phyloP scores from a whole-genome alignment of 768 basidiomycete genomes.

The Porpolomopsis calyptriformis region DNA sequence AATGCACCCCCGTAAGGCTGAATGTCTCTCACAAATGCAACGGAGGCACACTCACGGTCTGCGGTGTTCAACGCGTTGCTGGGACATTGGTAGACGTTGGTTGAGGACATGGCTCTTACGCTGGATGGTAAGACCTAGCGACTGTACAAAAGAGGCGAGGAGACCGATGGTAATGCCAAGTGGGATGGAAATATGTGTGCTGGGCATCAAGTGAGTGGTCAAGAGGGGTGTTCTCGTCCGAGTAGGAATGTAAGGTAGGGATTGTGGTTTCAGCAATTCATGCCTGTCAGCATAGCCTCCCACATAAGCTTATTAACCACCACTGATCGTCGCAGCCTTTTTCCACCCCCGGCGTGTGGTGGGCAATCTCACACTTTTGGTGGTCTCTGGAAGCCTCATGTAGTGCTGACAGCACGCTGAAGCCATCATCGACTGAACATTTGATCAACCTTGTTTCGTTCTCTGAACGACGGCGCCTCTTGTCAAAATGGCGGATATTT shows the following conservation, averaged over 20 bases:
- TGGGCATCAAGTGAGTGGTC: slow-evolving; percentile 9
- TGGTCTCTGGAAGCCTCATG: too few species aligned
- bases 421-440: background rate
- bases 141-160: slow-evolving; percentile 80
- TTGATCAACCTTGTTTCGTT: background rate
- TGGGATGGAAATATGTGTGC: slow-evolving; percentile 34
- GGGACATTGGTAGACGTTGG: slow-evolving; percentile 52
- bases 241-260: background rate
- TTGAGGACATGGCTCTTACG: slow-evolving; percentile 88
- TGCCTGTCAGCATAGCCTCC: too few species aligned
- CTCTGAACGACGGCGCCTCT: background rate
- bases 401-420: too few species aligned
- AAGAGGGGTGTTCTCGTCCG: background rate
- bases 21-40: slow-evolving; percentile 1
- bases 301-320: too few species aligned
- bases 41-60: slow-evolving; percentile 51
- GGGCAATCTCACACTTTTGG: too few species aligned
- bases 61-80: slow-evolving; percentile 60
- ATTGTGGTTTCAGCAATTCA: background rate
- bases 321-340: too few species aligned
- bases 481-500: slow-evolving; percentile 24
- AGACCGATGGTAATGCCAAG: slow-evolving; percentile 55
- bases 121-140: slow-evolving; percentile 83
- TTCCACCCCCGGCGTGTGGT: too few species aligned
- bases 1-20: background rate